These are phyloP conservation scores for Basipetospora chlamydospora DNA, from an alignment of 2,329 filamentous ascomycete genomes.

Conservation along the genomic window DNA sequence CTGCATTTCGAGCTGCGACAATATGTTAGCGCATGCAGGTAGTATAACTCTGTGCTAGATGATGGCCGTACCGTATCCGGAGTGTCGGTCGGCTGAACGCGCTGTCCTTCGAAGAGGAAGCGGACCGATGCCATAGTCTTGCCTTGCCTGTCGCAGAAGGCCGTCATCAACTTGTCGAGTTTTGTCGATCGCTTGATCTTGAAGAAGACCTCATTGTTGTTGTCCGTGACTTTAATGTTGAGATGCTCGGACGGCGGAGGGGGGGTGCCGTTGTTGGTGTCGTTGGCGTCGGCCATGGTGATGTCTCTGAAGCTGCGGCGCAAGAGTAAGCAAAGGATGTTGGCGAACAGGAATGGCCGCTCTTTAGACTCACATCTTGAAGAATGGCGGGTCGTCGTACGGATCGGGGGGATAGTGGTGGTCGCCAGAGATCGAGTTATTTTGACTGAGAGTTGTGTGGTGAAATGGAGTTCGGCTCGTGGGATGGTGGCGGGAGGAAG, in stretches of 20 bases:
- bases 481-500: too few relatives aligned
- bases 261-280: slow-evolving; percentile 27
- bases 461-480: too few relatives aligned
- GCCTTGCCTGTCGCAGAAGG: slow-evolving; percentile 92
- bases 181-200: slow-evolving; percentile 97
- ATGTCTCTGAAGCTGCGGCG: too few relatives aligned
- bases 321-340: too few relatives aligned
- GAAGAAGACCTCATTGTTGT: slow-evolving; percentile 99
- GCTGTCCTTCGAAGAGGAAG: slow-evolving; percentile 91
- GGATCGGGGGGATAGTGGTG: too few relatives aligned
- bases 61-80: slow-evolving; percentile 84
- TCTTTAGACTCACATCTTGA: too few relatives aligned
- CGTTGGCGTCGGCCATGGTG: slow-evolving; percentile 38
- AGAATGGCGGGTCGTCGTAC: too few relatives aligned
- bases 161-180: slow-evolving; percentile 95
- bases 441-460: too few relatives aligned
- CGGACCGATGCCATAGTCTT: slow-evolving; percentile 74
- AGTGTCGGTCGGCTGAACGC: slow-evolving; percentile 78
- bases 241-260: slow-evolving; percentile 59
- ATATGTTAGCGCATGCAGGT: too few relatives aligned
- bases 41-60: too few relatives aligned
- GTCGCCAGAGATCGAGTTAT: too few relatives aligned
- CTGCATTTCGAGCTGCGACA: slow-evolving; percentile 73
- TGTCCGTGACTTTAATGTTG: slow-evolving; percentile 98
- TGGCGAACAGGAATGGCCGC: too few relatives aligned